Evolutionary conservation across 352 stramenopile species (phyloP).

Genomic region (Globisporangium lucens): DNA sequence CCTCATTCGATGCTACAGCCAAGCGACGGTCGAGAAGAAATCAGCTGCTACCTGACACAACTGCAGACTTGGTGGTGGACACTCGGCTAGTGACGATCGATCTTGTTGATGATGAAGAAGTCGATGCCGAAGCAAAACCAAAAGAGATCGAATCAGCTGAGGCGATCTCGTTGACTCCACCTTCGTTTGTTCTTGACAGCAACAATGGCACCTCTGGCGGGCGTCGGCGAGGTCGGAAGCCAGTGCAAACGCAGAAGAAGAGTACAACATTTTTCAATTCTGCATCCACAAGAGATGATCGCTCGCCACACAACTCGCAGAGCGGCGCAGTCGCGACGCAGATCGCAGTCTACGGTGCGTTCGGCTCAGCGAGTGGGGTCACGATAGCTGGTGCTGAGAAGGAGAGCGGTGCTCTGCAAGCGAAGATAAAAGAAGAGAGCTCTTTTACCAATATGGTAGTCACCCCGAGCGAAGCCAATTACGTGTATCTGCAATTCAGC

Average conservation of each 20-base stretch:
- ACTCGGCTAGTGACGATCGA: constrained; percentile 9
- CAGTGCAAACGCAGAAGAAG: constrained; percentile 11
- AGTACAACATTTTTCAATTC: background rate
- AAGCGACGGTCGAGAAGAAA: constrained; percentile 2
- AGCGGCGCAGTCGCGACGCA: constrained; percentile 6
- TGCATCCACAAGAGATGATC: background rate
- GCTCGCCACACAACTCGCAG: background rate
- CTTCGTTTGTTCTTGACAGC: background rate
- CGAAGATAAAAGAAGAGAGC: background rate
- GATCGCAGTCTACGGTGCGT: constrained; percentile 18
- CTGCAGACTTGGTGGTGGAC: background rate
- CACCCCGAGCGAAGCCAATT: background rate
- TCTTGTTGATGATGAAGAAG: constrained; percentile 7
- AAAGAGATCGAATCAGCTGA: constrained; percentile 1
- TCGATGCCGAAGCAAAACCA: background rate
- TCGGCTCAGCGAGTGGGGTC: constrained; percentile 9
- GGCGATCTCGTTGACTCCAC: background rate
- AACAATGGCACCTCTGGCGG: background rate
- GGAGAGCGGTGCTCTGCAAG: background rate
- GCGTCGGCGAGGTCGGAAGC: constrained; percentile 17
- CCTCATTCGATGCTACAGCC: constrained; percentile 6
- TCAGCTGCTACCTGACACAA: background rate
- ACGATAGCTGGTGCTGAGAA: constrained; percentile 5
- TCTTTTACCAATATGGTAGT: background rate
- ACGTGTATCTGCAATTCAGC: constrained; percentile 3